Base-by-base conservation (phyloP, 768 basidiomycete species). In the Dentipellis sp. region DNA sequence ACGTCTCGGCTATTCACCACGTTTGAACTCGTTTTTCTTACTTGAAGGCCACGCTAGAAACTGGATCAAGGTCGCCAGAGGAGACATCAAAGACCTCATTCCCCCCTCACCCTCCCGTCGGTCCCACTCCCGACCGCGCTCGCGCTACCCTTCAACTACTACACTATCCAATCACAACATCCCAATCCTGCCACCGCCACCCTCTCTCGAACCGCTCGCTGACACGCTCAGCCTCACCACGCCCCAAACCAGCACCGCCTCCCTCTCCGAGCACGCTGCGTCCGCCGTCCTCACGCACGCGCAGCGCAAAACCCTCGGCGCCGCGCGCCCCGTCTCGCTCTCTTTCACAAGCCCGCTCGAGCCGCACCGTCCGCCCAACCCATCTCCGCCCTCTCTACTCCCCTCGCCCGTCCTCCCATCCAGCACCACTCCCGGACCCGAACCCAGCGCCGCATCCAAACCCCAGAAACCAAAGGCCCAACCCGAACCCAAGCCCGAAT, bases 341-440 rank as follows among this genome's bases (percentile, higher is more conserved):
- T 29, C 54, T 7, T 29, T 53, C 42, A 16, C 21, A 10, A 9
- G 2, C 9, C 52, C 22, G 37, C 17, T 45, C 40, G 21, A 19
- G 37, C 46, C 21, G 3, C 49, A 40, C 47, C 35, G 11, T 3
- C 61, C 59, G 2, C 38, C 16, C 37, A 56, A 62, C 38, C 59
- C 59, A 14, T 60, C 59, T 9, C 61, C 56, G 10, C 52, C 56
- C 29, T 62, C 59, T 10, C 22, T 10, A 49, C 42, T 48, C 35
- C 48, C 8, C 11, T 21, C 46, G 49, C 16, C 29, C 29, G 29
- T 29, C 29, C 29, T 29, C 29, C 29, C 21, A 16, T n/a, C 10
- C 19, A 1, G 10, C 35, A 19, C 37, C 51, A 39, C 29, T 6
- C 29, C 29, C 29, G 29, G 29, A 29, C 29, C 29, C 29, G 29